Conservation (phyloP, 192 early-diverging fungal genomes). For the Backusella circina region DNA sequence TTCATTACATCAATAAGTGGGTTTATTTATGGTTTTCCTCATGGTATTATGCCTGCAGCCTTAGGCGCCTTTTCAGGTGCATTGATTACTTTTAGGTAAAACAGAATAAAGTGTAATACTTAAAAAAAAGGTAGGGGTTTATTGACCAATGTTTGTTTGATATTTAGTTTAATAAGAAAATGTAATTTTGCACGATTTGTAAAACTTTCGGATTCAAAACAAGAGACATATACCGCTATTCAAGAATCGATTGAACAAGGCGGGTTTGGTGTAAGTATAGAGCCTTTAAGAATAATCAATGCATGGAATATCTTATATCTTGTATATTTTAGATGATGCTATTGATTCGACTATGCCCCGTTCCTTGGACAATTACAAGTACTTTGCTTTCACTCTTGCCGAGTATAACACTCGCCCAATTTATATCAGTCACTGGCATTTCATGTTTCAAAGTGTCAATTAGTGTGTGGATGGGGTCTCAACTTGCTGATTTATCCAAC, state of each 20-base stretch:
- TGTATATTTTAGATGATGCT: slow-evolving; percentile 12
- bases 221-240: slow-evolving; percentile 18
- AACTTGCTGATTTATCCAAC: slow-evolving; percentile 19
- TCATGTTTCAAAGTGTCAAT: slow-evolving; percentile 12
- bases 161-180: slow-evolving; percentile 11
- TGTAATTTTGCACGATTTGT: slow-evolving; percentile 11
- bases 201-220: slow-evolving; percentile 2
- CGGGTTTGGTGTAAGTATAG: slow-evolving; percentile 12
- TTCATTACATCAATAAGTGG: slow-evolving; percentile 35
- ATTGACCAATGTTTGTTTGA: not conserved
- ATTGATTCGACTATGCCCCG: slow-evolving; percentile 23
- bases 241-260: slow-evolving; percentile 26
- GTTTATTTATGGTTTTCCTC: slow-evolving; percentile 47
- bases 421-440: slow-evolving; percentile 10
- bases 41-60: slow-evolving; percentile 40
- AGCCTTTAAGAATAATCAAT: no score
- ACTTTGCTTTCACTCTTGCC: slow-evolving; percentile 12
- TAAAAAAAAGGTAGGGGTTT: no score
- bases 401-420: slow-evolving; percentile 7
- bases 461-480: slow-evolving; percentile 26
- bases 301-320: not conserved
- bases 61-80: slow-evolving; percentile 21
- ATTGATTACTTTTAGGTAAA: not conserved
- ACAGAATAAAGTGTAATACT: not conserved
- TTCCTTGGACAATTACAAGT: slow-evolving; percentile 18